These are phyloP conservation scores for Yarrowia osloensis DNA, from an alignment of 805 yeast genomes.

Conservation along the genomic window DNA sequence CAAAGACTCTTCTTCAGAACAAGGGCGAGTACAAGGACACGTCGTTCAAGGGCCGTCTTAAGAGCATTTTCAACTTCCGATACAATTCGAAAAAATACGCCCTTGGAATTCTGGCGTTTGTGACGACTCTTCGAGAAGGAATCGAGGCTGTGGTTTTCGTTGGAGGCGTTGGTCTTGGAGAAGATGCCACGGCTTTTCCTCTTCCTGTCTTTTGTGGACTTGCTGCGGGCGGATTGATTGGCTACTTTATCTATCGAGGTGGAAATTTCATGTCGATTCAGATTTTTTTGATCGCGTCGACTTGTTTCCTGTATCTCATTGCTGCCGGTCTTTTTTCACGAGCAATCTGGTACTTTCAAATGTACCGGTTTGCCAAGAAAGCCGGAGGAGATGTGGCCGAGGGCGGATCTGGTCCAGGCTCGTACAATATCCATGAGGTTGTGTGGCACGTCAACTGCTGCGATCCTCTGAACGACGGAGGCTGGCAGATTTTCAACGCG, in stretches of 20 bases:
- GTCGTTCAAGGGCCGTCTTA: conserved; percentile 49
- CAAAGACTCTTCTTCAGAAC: conserved; percentile 74
- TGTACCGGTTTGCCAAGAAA: conserved; percentile 57
- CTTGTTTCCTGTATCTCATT: conserved; percentile 84
- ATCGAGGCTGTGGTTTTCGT: conserved; percentile 94
- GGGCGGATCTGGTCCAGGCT: conserved; percentile 91
- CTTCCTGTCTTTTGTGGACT: conserved; percentile 89
- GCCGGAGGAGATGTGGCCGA: conserved; percentile 97
- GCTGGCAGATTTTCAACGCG: conserved; percentile 97
- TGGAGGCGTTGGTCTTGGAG: conserved; percentile 86
- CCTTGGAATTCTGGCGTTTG: conserved; percentile 84
- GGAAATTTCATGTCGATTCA: conserved; percentile 84
- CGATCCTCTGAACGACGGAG: conserved; percentile 86
- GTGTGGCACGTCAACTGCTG: conserved; percentile 99
- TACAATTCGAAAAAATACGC: conserved; percentile 58
- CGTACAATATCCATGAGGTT: conserved; percentile 73
- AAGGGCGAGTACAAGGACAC: conserved; percentile 36
- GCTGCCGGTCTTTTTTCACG: conserved; percentile 92
- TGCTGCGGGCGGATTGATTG: conserved; percentile 72
- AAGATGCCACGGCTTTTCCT: conserved; percentile 77
- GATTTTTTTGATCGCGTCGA: conserved; percentile 80
- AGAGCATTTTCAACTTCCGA: conserved; percentile 45
- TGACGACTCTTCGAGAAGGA: conserved; percentile 95
- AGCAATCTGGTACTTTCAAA: conserved; percentile 88
- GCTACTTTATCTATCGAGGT: conserved; percentile 72